A percentile compares a stretch with the other conserved stretches of the same genome.
Evolutionary conservation across 129 eudicot species (phyloP).

Genomic region (Flaveria ramosissima): DNA sequence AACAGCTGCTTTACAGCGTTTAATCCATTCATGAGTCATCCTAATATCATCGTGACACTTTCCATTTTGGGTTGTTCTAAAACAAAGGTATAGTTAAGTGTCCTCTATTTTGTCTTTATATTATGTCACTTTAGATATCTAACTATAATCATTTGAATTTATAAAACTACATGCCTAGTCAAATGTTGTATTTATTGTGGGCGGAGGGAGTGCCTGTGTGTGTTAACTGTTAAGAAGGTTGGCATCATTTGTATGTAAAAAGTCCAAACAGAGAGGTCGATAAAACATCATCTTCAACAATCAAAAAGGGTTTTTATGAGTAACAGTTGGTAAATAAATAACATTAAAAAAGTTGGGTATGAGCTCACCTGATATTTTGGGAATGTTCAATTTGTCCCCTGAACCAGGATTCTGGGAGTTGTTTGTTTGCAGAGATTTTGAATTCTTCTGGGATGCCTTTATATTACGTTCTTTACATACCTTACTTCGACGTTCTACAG

Average conservation of each 20-base stretch:
- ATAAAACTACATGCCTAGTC: not conserved
- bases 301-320: not conserved
- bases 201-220: not conserved
- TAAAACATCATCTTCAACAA: not conserved
- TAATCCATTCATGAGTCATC: constrained; percentile 1
- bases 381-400: constrained; percentile 44
- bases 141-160: not conserved
- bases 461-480: constrained; percentile 62
- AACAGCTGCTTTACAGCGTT: not conserved
- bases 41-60: not conserved
- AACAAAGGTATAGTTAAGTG: not conserved
- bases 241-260: not conserved
- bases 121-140: not conserved
- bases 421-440: constrained; percentile 76
- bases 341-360: not conserved
- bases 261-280: not conserved
- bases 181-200: not conserved
- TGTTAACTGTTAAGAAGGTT: not conserved
- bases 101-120: not conserved
- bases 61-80: not conserved
- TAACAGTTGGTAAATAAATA: not conserved
- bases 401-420: constrained; percentile 46
- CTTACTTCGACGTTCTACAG: constrained; percentile 79
- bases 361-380: constrained; percentile 52
- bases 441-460: constrained; percentile 46